Base-by-base conservation (phyloP, 805 yeast species). In the Maudiozyma serrabonitensis region DNA sequence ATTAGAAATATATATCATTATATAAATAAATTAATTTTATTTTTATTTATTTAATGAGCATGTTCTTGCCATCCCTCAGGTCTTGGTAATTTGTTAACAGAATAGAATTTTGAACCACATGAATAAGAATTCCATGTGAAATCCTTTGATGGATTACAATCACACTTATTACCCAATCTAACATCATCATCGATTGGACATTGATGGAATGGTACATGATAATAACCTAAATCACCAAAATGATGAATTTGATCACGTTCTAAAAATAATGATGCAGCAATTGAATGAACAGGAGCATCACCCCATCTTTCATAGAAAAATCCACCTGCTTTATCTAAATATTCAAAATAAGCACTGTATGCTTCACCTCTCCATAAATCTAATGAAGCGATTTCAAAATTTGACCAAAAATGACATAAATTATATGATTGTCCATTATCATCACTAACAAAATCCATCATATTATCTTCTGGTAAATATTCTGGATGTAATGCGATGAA, bases 251-350 rank as follows among this genome's bases (percentile, higher is more conserved):
- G 72, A 53, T 78, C 80, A 64, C 76, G 79, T 48, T 84, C 80
- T 66, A 87, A 63, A 70, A 88, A 85, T 55, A 88, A 70, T 4
- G 93, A 72, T 19, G 87, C 95, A 32, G 93, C 96, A 60, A 87
- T 81, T 6, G 95, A 84, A 67, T 87, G 96, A 46, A 87, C 83
- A 35, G 96, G 96, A 26, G 95, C 95, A 68, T 87, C 96, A 58
- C 95, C 95, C 96, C 95, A 87, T 69, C 95, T 77, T 72, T 85
- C 89, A 67, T 87, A 88, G 71, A 84, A 88, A 71, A 88, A 88
- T n/a, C 95, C 95, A 65, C 96, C 95, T 15, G 83, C 78, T 53
- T 78, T 67, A 68, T 88, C 95, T 60, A 88, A 75, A 58, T 75
- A 71, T 18, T 85, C 84, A 58, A 88, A 88, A 67, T 82, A 88